Base-by-base conservation (phyloP, 164 flowering plant species). In the Magnolia sinica region DNA sequence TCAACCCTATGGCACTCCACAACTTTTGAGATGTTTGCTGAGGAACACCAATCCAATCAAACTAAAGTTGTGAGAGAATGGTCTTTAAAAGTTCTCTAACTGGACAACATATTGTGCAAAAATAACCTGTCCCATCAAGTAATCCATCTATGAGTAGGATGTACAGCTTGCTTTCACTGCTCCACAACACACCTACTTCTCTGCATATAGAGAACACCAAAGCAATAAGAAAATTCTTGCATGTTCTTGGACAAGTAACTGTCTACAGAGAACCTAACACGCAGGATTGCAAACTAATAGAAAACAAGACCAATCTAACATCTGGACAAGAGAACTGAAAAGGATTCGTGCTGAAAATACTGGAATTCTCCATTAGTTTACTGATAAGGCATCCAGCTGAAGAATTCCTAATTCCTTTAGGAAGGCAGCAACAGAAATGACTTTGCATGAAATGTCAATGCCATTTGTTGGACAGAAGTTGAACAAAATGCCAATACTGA, bases 131-230 rank as follows among this genome's bases (percentile, higher is more conserved):
- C 70, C 81, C 88, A 81, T 86, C 86, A 72, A 75, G 69, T 22
- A 77, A 29, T 18, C 66, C 69, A 66, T 78, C 82, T 67, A 84
- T n/a, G 11, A 78, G 85, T 23, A 91, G 82, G 66, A 87, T 79
- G 79, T 90, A 91, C 55, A 91, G 69, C 81, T 84, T 88, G 70
- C 82, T 71, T 77, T 85, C 84, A 73, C 93, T 88, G 87, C 95
- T 91, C 77, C 77, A 78, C 72, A 93, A 3, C 50, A 90, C 49
- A 31, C 77, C 85, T 11, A 90, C 88, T 78, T 91, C 91, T 29
- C 97, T 90, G 89, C 81, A 83, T 16, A 27, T 51, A 78, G 61
- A 76, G 72, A 68, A 71, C 19, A 70, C 69, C 24, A 61, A 49
- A 49, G 51, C 37, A 20, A 74, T 76, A 20, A 80, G 74, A 76